phyloP scores from a whole-genome alignment of 768 basidiomycete species.

The Lyophyllum shimeji region DNA sequence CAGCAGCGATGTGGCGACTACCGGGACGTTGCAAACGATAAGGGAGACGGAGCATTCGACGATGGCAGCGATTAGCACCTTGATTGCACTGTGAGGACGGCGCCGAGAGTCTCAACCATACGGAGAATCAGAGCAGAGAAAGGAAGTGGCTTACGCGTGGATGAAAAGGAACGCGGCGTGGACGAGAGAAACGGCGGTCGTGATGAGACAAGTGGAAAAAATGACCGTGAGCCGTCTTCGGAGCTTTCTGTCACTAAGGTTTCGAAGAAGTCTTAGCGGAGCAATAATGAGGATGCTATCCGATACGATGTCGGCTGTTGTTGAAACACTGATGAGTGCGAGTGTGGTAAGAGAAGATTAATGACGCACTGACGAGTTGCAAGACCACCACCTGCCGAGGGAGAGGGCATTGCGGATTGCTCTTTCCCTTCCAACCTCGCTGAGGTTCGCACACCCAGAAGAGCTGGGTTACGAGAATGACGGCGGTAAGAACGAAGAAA shows the following conservation, averaged over 20 bases:
- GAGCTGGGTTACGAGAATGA: slow-evolving; percentile 42
- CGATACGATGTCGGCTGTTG: slow-evolving; percentile 29
- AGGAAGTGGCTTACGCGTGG: slow-evolving; percentile 12
- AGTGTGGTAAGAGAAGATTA: background rate
- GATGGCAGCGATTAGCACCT: slow-evolving; percentile 36
- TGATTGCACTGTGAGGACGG: slow-evolving; percentile 15
- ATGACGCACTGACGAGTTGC: slow-evolving; percentile 50
- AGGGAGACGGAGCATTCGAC: slow-evolving; percentile 41
- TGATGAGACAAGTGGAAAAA: slow-evolving; percentile 54
- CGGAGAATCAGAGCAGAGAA: no score
- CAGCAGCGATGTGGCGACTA: slow-evolving; percentile 32
- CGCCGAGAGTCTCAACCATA: no score
- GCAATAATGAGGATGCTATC: slow-evolving; percentile 45
- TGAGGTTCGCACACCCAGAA: slow-evolving; percentile 43
- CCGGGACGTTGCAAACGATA: slow-evolving; percentile 39
- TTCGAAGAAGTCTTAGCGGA: slow-evolving; percentile 43
- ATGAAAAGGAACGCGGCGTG: slow-evolving; percentile 43
- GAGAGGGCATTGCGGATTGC: slow-evolving; percentile 40
- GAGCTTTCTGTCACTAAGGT: slow-evolving; percentile 36
- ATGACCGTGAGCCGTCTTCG: slow-evolving; percentile 45
- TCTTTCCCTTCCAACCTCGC: slow-evolving; percentile 39
- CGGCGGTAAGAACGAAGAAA: slow-evolving; percentile 26
- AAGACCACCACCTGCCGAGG: slow-evolving; percentile 46
- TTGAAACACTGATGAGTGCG: background rate
- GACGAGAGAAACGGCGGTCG: slow-evolving; percentile 46